Base-by-base conservation (phyloP, 1,284 basidiomycete species). In the Cryptococcus wingfieldii region DNA sequence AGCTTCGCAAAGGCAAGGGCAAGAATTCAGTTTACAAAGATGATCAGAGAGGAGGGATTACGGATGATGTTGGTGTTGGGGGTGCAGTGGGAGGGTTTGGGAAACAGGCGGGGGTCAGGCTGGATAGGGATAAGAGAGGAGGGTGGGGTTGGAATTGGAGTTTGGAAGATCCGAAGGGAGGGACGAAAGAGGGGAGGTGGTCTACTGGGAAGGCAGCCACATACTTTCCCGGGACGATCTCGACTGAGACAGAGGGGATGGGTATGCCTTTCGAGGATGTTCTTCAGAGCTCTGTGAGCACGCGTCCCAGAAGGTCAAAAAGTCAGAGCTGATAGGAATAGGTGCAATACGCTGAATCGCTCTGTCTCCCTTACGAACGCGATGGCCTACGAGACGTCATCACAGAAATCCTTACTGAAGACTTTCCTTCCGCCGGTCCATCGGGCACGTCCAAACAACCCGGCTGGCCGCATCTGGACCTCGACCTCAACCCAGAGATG, bases 71-170 rank as follows among this genome's bases (percentile, higher is more conserved):
- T 1, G 56, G 55, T 5, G 44, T 61, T 1, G 62, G 64, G 1
- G 68, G 65, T 1, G 47, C 55, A 7, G 38, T 53, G 16, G 39
- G 69, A 12, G 67, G 64, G 41, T 60, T 65, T 48, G 69, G 69
- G n/a, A 53, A 56, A 42, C 18, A n/a, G 10, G 69, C 67, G 25
- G 60, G 56, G 3, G 63, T 55, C 4, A 53, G 53, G 31, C 39
- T 71, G 25, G 50, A 59, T 8, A 47, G 47, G 44, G 31, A 34
- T 10, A 37, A 38, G 5, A 49, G 46, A 16, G 62, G 61, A 12
- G 51, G 49, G 34, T 68, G 69, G 67, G 41, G 47, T 14, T 68
- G 63, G 66, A 47, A 16, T 6, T 66, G 63, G 69, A 54, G 50
- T 4, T 37, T 25, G 14, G 57, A 59, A 16, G 42, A 60, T 9